Evolutionary conservation across 441 rosid species (phyloP), one percentile per base, ranked within the genome.

Genomic region (Corymbia citriodora): DNA sequence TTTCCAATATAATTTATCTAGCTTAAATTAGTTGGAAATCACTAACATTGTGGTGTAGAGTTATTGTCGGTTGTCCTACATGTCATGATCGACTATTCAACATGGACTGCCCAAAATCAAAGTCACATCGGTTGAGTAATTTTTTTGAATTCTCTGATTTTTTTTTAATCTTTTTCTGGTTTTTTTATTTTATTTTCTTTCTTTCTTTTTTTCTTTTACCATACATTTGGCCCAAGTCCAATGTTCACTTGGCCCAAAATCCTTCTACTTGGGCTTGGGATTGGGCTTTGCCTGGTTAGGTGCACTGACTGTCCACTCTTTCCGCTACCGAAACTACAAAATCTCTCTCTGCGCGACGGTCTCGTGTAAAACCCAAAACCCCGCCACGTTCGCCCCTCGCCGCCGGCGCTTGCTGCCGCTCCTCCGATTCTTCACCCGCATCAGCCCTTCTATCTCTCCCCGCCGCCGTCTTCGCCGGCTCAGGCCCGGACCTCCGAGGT

Each of bases 31-130:
- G 10, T 1, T 11, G 2, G 0, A 40, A 40, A 74, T 11, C 23
- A 13, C n/a, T 36, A 10, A 36, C 0, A 0, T 19, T 2, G 13
- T 19, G 2, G 1, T 36, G 2, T 4, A n/a, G n/a, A 19, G 6
- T 36, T 9, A 72, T 36, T 72, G 1, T 1, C 6, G 2, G 8
- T 8, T 4, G 4, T 70, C 25, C 1, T 1, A 33, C 13, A 0
- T 18, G 74, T 70, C 25, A 70, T 0, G 3, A 4, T 49, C 0
- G 9, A 27, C 7, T 15, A 74, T 1, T 0, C 21, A 50, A 36
- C 8, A 74, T 40, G 9, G 9, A 40, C 16, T 3, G 15, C 50
- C 1, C 11, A 9, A 19, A 21, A 40, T 1, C 7, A 74, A 74
- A 21, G 21, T 4, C 3, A 3, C 50, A 3, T 40, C 82, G 8